Evolutionary conservation across 1,139 yeast species (phyloP).

Genomic region (Candida sp.): DNA sequence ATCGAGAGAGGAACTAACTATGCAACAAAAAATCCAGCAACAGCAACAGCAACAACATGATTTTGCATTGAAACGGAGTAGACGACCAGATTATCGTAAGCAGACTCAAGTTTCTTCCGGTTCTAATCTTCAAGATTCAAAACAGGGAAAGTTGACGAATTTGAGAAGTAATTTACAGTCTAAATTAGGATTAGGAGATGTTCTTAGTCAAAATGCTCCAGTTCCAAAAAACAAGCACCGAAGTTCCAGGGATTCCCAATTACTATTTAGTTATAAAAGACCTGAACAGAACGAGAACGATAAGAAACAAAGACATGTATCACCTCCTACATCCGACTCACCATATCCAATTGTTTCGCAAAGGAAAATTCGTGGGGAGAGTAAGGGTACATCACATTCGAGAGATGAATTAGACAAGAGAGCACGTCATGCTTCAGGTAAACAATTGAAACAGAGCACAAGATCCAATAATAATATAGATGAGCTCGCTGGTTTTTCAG

Average conservation of each 20-base stretch:
- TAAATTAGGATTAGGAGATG: background rate
- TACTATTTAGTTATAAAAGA: conserved; percentile 28
- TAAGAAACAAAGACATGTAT: conserved; percentile 2
- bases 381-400: background rate
- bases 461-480: no score
- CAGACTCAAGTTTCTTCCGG: conserved; percentile 11
- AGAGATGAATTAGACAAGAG: background rate
- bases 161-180: conserved; percentile 1
- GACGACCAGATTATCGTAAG: conserved; percentile 41
- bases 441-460: no score
- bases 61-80: conserved; percentile 36
- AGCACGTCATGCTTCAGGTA: background rate
- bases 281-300: conserved; percentile 6
- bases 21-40: background rate
- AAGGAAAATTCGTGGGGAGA: conserved; percentile 1
- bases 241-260: conserved; percentile 25
- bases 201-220: background rate
- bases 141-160: background rate
- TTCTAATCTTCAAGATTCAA: background rate
- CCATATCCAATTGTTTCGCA: background rate
- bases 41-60: conserved; percentile 15
- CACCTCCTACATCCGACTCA: background rate
- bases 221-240: conserved; percentile 4
- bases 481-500: background rate
- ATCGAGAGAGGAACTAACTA: conserved; percentile 7